Conservation (phyloP, 441 rosid species). For the Corymbia citriodora region DNA sequence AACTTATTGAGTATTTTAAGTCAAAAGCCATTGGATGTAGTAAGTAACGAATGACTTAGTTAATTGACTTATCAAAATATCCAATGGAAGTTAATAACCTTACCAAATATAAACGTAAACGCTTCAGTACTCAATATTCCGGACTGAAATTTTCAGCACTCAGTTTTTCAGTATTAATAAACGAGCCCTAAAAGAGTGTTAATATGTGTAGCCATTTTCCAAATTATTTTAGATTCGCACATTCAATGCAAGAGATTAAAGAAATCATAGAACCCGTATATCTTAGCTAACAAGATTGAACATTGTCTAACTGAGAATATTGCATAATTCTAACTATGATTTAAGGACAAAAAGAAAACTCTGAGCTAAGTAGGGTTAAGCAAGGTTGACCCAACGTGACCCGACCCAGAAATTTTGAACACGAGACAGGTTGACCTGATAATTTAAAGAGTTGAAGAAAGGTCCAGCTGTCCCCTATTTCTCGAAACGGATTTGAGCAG, state of each 20-base stretch:
- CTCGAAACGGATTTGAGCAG: neutral
- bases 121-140: neutral
- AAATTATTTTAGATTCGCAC: no score
- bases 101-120: neutral
- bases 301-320: neutral
- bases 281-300: neutral
- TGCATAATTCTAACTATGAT: neutral
- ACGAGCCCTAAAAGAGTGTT: no score
- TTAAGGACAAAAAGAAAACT: neutral
- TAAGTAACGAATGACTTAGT: neutral
- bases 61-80: neutral
- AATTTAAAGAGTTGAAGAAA: neutral
- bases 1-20: neutral
- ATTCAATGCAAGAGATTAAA: neutral
- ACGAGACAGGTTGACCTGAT: neutral
- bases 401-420: neutral
- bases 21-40: neutral
- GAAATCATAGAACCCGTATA: neutral
- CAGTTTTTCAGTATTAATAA: neutral
- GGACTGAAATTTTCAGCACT: neutral
- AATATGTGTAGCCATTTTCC: neutral
- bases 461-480: neutral
- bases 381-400: accelerated
- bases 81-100: neutral
- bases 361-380: neutral